Conservation (phyloP, 768 basidiomycete species). For the Cystofilobasidium ferigula region DNA sequence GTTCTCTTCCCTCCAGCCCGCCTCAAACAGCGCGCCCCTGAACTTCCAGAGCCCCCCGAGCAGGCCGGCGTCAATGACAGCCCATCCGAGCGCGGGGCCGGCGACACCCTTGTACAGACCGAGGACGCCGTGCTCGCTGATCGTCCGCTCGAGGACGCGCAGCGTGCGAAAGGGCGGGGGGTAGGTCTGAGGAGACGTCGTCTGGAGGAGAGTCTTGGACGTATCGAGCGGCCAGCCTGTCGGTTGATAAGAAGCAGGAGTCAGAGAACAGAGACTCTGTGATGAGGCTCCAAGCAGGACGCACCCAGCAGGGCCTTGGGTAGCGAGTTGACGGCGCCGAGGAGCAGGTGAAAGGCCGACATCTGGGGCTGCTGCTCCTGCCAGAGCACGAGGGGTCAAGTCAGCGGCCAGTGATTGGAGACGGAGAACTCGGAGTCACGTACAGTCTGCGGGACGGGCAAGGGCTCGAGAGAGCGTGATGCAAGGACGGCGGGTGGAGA, state of each 20-base stretch:
- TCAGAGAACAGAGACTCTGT: too few species aligned
- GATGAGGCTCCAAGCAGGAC: too few species aligned
- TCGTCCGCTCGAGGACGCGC: neutral
- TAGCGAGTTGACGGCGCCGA: neutral
- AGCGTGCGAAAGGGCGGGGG: neutral
- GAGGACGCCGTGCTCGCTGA: neutral
- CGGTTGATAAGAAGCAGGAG: too few species aligned
- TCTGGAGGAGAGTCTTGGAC: constrained; percentile 3
- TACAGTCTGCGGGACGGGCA: too few species aligned
- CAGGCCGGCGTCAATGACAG: neutral
- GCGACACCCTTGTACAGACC: neutral
- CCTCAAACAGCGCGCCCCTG: neutral
- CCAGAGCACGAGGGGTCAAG: too few species aligned
- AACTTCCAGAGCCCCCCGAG: neutral
- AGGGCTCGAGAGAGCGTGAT: too few species aligned
- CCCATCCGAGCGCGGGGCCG: neutral
- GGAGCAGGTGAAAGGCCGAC: too few species aligned
- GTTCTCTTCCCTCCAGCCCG: neutral
- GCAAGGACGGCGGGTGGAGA: too few species aligned
- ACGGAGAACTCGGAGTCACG: too few species aligned
- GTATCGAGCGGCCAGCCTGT: neutral
- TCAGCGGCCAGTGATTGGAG: too few species aligned
- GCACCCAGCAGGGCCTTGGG: neutral
- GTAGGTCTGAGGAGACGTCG: neutral
- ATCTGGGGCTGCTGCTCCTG: too few species aligned